Percentiles rank a stretch among this genome's conserved stretches.
phyloP scores from a whole-genome alignment of 108 stramenopile species.

The Cafeteria roenbergensis region DNA sequence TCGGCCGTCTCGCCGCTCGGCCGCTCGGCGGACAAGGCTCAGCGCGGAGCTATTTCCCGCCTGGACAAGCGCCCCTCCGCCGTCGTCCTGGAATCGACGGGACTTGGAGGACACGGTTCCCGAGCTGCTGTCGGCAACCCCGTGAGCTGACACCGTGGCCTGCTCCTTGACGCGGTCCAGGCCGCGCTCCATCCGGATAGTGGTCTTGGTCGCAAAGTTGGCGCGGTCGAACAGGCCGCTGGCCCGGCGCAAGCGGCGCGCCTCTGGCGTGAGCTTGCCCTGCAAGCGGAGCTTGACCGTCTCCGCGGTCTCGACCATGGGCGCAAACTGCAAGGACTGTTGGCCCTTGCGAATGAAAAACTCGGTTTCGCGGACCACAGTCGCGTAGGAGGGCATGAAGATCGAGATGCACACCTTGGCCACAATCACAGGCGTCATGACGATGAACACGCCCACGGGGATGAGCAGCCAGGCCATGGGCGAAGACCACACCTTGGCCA shows the following conservation, averaged over 20 bases:
- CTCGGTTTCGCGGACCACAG: neutral
- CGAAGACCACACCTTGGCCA: neutral
- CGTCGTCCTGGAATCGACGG: too few relatives aligned
- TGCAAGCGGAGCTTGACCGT: neutral
- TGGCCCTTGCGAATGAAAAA: neutral
- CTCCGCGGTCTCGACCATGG: neutral
- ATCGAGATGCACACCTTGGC: neutral
- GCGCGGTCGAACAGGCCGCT: neutral
- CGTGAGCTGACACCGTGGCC: too few relatives aligned
- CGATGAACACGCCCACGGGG: neutral
- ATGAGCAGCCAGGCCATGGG: neutral
- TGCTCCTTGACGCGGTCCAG: too few relatives aligned
- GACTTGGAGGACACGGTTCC: too few relatives aligned
- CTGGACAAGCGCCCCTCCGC: too few relatives aligned
- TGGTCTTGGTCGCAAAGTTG: neutral
- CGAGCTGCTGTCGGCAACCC: too few relatives aligned
- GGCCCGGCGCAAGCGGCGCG: too few relatives aligned
- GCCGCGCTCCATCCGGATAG: too few relatives aligned
- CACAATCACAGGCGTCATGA: neutral
- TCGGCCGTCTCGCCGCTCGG: too few relatives aligned
- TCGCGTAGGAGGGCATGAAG: conserved; percentile 1
- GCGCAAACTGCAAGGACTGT: neutral
- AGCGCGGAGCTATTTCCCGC: too few relatives aligned
- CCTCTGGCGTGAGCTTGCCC: neutral
- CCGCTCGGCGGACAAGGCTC: too few relatives aligned